These are phyloP conservation scores for Globisporangium megalacanthum DNA, from an alignment of 352 stramenopile species.

Conservation along the genomic window DNA sequence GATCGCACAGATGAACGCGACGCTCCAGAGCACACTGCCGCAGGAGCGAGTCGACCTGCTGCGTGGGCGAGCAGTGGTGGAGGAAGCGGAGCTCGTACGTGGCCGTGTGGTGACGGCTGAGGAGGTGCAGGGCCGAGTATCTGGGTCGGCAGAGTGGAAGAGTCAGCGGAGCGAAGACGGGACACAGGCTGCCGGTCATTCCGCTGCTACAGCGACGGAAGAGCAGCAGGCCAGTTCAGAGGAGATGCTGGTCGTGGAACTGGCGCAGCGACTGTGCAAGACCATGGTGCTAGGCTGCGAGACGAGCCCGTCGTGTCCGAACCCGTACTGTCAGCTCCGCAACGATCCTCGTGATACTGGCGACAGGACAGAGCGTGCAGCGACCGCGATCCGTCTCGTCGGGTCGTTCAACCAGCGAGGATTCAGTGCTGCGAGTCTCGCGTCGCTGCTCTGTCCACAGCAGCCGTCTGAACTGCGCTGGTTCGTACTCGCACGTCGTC, in stretches of 20 bases:
- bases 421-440: conserved; percentile 31
- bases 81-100: conserved; percentile 43
- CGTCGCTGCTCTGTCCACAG: conserved; percentile 32
- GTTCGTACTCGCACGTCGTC: conserved; percentile 37
- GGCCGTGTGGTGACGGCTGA: conserved; percentile 24
- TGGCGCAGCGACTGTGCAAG: conserved; percentile 40
- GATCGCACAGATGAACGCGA: conserved; percentile 51
- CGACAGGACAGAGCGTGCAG: conserved; percentile 31
- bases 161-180: conserved; percentile 64
- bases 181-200: background rate
- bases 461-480: conserved; percentile 22
- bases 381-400: conserved; percentile 39
- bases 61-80: conserved; percentile 22
- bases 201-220: background rate
- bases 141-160: conserved; percentile 77
- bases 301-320: conserved; percentile 24
- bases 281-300: conserved; percentile 43
- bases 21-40: conserved; percentile 21
- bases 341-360: background rate
- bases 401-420: conserved; percentile 25
- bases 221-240: background rate
- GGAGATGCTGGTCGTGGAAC: conserved; percentile 14
- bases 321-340: conserved; percentile 35
- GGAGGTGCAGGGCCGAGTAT: conserved; percentile 69
- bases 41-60: conserved; percentile 32